phyloP scores from a whole-genome alignment of 495 filamentous ascomycete species.

The Talaromyces stipitatus region DNA sequence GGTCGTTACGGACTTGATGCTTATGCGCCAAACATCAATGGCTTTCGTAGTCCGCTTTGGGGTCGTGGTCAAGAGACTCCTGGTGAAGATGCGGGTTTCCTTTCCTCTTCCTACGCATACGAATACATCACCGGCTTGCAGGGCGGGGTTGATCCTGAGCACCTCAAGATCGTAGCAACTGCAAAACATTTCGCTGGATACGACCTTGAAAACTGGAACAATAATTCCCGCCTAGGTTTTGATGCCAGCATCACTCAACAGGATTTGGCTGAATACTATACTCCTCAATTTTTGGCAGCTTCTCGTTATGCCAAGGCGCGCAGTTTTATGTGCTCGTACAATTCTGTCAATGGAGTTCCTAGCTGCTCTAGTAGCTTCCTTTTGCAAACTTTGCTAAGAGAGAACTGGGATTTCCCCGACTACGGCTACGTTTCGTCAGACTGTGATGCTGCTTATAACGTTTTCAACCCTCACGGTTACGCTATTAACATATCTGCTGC shows the following conservation, averaged over 20 bases:
- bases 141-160: constrained; percentile 36
- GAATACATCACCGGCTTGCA: constrained; percentile 55
- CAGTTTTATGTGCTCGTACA: constrained; percentile 56
- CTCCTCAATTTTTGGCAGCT: constrained; percentile 27
- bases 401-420: constrained; percentile 36
- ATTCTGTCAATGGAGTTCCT: constrained; percentile 53
- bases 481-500: constrained; percentile 34
- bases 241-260: constrained; percentile 48
- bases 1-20: constrained; percentile 50
- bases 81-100: constrained; percentile 52
- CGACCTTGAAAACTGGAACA: constrained; percentile 55
- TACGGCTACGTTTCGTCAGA: constrained; percentile 51
- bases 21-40: constrained; percentile 66
- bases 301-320: constrained; percentile 46
- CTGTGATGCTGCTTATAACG: constrained; percentile 50
- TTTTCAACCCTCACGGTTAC: constrained; percentile 50
- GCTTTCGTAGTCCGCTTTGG: constrained; percentile 55
- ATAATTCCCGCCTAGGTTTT: constrained; percentile 45
- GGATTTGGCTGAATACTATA: constrained; percentile 47
- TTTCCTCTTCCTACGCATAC: constrained; percentile 46
- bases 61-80: constrained; percentile 57
- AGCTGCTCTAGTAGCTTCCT: constrained; percentile 49
- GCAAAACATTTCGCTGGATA: constrained; percentile 62
- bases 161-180: constrained; percentile 51
- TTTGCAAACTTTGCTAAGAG: constrained; percentile 49